Conservation (phyloP, 805 yeast species). For the Candida fluviatilis region DNA sequence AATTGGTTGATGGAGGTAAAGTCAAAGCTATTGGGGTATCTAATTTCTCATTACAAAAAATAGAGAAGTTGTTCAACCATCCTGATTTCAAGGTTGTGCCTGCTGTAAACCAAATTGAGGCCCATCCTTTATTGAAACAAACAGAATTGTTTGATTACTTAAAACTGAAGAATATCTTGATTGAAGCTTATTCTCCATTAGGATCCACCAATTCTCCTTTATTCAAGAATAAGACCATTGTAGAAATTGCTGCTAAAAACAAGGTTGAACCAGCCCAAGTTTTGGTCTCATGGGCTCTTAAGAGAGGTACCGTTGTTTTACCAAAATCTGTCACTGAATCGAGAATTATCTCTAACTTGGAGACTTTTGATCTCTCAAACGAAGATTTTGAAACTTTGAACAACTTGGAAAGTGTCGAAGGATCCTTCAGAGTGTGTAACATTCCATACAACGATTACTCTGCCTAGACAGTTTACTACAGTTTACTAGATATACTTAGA, state of each 20-base stretch:
- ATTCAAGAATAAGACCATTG: conserved; percentile 26
- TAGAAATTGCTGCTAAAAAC: conserved; percentile 27
- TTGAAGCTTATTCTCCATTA: conserved; percentile 59
- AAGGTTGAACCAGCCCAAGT: conserved; percentile 30
- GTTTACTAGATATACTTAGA: not conserved
- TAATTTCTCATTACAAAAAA: conserved; percentile 51
- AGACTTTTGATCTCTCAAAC: conserved; percentile 30
- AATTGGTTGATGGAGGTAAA: conserved; percentile 49
- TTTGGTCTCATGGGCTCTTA: conserved; percentile 37
- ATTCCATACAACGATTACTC: conserved; percentile 18
- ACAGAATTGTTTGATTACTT: conserved; percentile 58
- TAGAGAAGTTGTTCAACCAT: conserved; percentile 42
- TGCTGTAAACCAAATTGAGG: conserved; percentile 70
- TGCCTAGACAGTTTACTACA: not conserved
- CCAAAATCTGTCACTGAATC: conserved; percentile 36
- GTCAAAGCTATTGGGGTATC: conserved; percentile 73
- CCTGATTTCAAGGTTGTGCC: conserved; percentile 55
- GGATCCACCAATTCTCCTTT: conserved; percentile 35
- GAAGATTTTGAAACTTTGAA: conserved; percentile 34
- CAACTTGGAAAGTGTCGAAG: conserved; percentile 27
- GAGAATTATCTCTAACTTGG: conserved; percentile 33
- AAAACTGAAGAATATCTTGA: conserved; percentile 42
- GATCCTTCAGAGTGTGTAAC: conserved; percentile 30
- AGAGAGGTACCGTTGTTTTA: conserved; percentile 35
- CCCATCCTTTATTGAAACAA: conserved; percentile 43